Evolutionary conservation across 108 stramenopile genomes (phyloP).

Genomic region (Discostella stelligeroides): DNA sequence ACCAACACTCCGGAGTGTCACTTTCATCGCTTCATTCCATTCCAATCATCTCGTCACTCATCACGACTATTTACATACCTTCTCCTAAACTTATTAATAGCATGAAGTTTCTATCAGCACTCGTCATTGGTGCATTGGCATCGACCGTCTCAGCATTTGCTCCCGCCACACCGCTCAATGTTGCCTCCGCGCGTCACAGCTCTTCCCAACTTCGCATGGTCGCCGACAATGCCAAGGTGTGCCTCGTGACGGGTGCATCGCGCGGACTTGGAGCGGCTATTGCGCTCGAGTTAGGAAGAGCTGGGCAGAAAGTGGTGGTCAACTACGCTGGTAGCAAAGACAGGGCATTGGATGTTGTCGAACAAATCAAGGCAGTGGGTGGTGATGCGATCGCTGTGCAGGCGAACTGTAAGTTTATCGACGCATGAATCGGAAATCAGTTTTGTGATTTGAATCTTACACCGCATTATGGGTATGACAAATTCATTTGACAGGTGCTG

Average conservation of each 20-base stretch:
- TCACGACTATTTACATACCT: background rate
- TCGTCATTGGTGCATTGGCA: conserved; percentile 36
- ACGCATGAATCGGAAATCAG: background rate
- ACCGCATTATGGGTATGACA: background rate
- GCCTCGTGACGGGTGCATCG: conserved; percentile 92
- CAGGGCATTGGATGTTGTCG: conserved; percentile 81
- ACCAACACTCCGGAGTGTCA: too few relatives aligned
- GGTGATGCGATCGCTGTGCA: conserved; percentile 87
- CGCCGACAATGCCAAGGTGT: conserved; percentile 84
- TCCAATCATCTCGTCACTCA: background rate
- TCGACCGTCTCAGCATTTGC: conserved; percentile 37
- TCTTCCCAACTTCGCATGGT: conserved; percentile 71
- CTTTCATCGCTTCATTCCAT: background rate
- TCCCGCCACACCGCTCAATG: conserved; percentile 37
- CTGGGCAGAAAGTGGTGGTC: conserved; percentile 92
- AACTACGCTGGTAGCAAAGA: conserved; percentile 92
- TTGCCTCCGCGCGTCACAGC: conserved; percentile 8
- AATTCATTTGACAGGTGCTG: conserved; percentile 53
- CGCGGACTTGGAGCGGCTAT: conserved; percentile 93
- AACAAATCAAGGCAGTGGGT: conserved; percentile 77
- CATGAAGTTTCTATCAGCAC: conserved; percentile 38
- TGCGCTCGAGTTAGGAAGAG: conserved; percentile 87
- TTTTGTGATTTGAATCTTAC: conserved; percentile 4
- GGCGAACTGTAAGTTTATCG: conserved; percentile 78
- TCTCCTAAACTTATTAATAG: background rate